Base-by-base conservation (phyloP, 2,329 filamentous ascomycete species). In the Sporothrix protearum region DNA sequence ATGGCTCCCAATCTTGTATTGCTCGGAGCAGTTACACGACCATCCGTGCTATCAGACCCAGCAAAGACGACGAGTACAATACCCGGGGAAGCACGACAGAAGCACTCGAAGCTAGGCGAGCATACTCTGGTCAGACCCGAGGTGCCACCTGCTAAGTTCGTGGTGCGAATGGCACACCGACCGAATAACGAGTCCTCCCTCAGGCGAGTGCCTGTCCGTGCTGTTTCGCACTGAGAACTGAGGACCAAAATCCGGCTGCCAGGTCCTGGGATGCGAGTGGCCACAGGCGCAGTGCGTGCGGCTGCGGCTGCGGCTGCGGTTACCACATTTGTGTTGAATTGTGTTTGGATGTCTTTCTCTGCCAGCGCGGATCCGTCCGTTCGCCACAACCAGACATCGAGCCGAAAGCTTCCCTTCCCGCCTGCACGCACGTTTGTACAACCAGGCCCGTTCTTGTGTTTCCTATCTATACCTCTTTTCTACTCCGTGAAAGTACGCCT, bases 371-470 rank as follows among this genome's bases (percentile, higher is more conserved):
- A 63, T 63, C 33, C 64, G 19, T 68, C 25, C 9, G 39, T 66
- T 53, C 45, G 64, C 42, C 64, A 30, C 30, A 53, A 51, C 63
- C 64, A 53, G 25, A 53, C 45, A 68, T 36, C 25, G 25, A 63
- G 19, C 12, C 28, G 19, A 28, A 66, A 14, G 19, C 28, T 53
- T 53, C 45, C 42, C 64, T 53, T 53, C 28, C 42, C 64, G 30
- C 25, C 39, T 49, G 39, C 61, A 49, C 42, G 42, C 42, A 49
- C 39, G 36, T 16, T 42, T 63, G 59, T 25, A 42, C 59, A 25
- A 45, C 59, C 59, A 28, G 2, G 7, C 10, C 36, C 22, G 33
- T 22, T 12, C 9, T 9, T 14, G 9, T 12, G 0, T 25, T 5
- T 30, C 55, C 16, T 22, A 12, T 53, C 22, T 25, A n/a, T 51